phyloP scores from a whole-genome alignment of 805 yeast species.

The Kazachstania viticola region DNA sequence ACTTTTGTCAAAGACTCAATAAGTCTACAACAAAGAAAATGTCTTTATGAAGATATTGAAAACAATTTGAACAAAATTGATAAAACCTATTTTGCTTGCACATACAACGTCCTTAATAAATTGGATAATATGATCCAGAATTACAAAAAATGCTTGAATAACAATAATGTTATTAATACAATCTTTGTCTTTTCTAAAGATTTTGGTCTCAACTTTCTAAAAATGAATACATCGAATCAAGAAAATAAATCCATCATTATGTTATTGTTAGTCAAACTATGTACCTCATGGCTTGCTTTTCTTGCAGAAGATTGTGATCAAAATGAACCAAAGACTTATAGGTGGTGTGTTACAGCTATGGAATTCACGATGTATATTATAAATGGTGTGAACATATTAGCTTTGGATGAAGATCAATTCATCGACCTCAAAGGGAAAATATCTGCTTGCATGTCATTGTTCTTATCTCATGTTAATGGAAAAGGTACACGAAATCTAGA shows the following conservation, averaged over 20 bases:
- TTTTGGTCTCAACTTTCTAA: conserved; percentile 61
- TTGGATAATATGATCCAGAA: conserved; percentile 39
- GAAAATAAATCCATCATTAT: conserved; percentile 55
- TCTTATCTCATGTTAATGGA: conserved; percentile 92
- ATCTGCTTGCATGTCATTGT: conserved; percentile 85
- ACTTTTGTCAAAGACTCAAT: conserved; percentile 46
- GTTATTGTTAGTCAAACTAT: conserved; percentile 57
- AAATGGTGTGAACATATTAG: conserved; percentile 76
- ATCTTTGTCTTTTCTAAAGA: conserved; percentile 72
- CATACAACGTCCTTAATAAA: conserved; percentile 53
- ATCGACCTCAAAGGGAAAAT: conserved; percentile 63
- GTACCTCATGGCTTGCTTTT: conserved; percentile 89
- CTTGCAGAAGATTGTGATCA: conserved; percentile 92
- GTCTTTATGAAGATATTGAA: conserved; percentile 64
- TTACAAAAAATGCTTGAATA: conserved; percentile 48
- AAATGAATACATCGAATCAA: conserved; percentile 45
- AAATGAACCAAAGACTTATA: conserved; percentile 77
- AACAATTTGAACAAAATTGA: conserved; percentile 56
- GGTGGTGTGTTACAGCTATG: conserved; percentile 93
- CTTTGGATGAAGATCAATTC: conserved; percentile 69
- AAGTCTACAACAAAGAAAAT: conserved; percentile 47
- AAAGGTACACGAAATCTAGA: conserved; percentile 88
- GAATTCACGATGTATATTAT: conserved; percentile 96
- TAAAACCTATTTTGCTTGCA: conserved; percentile 54
- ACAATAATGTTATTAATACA: conserved; percentile 67